Evolutionary conservation across 257 asterid genomes (phyloP).

Genomic region (Nicotiana sylvestris): DNA sequence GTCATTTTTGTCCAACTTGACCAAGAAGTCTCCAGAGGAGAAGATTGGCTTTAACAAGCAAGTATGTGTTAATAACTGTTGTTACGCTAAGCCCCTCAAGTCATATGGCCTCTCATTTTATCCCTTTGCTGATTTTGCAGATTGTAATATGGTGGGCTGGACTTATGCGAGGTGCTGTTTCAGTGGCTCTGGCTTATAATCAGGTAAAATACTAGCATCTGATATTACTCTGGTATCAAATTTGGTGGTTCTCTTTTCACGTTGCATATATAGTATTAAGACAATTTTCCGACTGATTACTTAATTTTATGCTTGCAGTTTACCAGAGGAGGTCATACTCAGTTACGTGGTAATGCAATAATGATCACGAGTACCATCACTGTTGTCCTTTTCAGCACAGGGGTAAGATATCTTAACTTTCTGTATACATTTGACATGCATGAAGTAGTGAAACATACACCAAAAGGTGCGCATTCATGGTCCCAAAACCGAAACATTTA

Average conservation of each 20-base stretch:
- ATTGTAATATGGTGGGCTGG: constrained; percentile 98
- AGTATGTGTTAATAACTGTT: constrained; percentile 37
- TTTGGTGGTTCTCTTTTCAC: neutral
- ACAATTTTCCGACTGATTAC: neutral
- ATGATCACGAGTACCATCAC: constrained; percentile 96
- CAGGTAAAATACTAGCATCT: constrained; percentile 44
- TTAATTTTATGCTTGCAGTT: constrained; percentile 47
- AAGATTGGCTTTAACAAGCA: constrained; percentile 73
- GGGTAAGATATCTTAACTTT: constrained; percentile 50
- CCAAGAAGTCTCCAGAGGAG: constrained; percentile 59
- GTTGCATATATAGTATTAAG: neutral
- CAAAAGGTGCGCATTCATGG: neutral
- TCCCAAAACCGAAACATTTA: neutral
- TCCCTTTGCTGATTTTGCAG: constrained; percentile 34
- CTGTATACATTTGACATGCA: neutral
- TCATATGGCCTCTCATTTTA: neutral
- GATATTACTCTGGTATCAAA: neutral
- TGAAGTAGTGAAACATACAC: neutral
- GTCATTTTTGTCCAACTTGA: constrained; percentile 78
- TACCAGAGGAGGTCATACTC: constrained; percentile 71
- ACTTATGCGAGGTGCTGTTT: constrained; percentile 98
- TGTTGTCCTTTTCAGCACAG: constrained; percentile 94
- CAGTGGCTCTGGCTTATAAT: constrained; percentile 99
- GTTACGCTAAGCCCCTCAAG: neutral
- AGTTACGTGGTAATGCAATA: constrained; percentile 64